phyloP scores from a whole-genome alignment of 148 eudicot species.

The Camellia japonica region DNA sequence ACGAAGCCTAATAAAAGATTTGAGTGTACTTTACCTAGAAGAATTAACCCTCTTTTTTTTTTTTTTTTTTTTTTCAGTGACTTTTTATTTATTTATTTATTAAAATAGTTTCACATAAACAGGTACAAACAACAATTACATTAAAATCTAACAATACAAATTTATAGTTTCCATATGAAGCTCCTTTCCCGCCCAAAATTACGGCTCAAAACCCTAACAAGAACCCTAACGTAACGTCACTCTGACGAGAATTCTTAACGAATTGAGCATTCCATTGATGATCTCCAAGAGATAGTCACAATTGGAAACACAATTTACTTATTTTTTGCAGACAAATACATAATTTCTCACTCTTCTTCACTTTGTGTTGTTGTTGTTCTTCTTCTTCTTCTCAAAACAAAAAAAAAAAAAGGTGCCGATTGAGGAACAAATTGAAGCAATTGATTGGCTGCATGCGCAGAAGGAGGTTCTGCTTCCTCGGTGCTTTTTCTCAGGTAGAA shows the following conservation, averaged over 20 bases:
- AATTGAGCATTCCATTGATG: neutral
- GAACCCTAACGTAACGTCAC: neutral
- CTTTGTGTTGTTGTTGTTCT: neutral
- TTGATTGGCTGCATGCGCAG: slow-evolving; percentile 79
- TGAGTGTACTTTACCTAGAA: too few species aligned
- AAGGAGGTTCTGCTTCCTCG: slow-evolving; percentile 55
- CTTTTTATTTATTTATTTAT: too few species aligned
- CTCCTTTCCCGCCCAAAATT: neutral
- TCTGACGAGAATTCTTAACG: neutral
- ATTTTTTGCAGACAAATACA: neutral
- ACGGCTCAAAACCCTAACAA: neutral
- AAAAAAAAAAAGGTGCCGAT: slow-evolving; percentile 60
- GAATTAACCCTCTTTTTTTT: too few species aligned
- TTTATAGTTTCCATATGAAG: too few species aligned
- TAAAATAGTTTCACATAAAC: too few species aligned
- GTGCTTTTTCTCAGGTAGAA: slow-evolving; percentile 79
- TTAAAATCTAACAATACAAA: too few species aligned
- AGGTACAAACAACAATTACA: too few species aligned
- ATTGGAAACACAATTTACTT: neutral
- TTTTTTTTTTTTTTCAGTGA: too few species aligned
- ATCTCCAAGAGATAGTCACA: neutral
- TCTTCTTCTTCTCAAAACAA: too few species aligned
- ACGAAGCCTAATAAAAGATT: too few species aligned
- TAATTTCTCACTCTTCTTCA: neutral
- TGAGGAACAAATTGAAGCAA: slow-evolving; percentile 58